Conservation (phyloP, 2,329 filamentous ascomycete genomes). For the Neopestalotiopsis rosae region DNA sequence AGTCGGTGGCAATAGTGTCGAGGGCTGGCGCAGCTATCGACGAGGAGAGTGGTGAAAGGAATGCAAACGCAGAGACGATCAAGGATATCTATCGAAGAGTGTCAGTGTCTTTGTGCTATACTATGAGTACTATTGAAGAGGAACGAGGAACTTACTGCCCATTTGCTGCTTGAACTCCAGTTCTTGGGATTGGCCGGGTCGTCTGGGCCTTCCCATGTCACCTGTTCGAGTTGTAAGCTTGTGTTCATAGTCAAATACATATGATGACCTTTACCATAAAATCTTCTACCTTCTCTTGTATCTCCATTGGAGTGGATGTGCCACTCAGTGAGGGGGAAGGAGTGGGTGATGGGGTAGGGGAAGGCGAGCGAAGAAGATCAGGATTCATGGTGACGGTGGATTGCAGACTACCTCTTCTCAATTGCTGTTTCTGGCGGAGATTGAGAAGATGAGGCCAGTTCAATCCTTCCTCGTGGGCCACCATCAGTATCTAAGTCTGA, state of each 20-base stretch:
- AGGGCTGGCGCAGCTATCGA: conserved; percentile 57
- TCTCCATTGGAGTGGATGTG: background rate
- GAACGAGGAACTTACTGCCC: conserved; percentile 25
- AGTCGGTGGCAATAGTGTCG: conserved; percentile 47
- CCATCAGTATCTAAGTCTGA: background rate
- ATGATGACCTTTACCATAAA: background rate
- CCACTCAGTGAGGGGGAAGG: background rate
- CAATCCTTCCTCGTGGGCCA: background rate
- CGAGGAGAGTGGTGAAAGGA: conserved; percentile 62
- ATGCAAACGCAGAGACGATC: conserved; percentile 48
- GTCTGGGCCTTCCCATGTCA: conserved; percentile 52
- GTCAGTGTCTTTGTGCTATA: background rate
- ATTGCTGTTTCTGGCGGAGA: background rate
- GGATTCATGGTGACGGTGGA: background rate
- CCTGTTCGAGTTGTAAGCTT: conserved; percentile 26
- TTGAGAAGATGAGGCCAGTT: background rate
- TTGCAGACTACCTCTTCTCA: background rate
- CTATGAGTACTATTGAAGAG: background rate
- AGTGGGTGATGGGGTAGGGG: background rate
- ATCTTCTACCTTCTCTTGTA: background rate
- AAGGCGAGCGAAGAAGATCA: too few species aligned
- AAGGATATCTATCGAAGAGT: conserved; percentile 32
- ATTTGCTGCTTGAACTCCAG: conserved; percentile 47
- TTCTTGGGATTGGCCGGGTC: conserved; percentile 49
- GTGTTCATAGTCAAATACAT: background rate